Percentiles rank a stretch among this genome's conserved stretches.
phyloP scores from a whole-genome alignment of 345 rosid genomes.

The Salix udensis region DNA sequence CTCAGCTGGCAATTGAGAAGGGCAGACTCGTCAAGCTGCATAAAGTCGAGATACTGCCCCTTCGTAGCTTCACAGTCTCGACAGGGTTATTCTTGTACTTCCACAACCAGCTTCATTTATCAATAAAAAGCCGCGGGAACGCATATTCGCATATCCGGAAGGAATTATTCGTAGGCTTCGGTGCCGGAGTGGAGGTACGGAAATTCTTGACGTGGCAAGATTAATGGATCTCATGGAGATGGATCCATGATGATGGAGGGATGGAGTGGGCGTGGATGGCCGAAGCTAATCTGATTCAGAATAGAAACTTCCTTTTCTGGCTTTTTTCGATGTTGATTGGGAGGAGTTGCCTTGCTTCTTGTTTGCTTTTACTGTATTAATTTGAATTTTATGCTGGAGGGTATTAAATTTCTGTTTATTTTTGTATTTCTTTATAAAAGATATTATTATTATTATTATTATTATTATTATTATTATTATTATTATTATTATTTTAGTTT shows the following conservation, averaged over 20 bases:
- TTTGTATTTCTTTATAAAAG: too few species aligned
- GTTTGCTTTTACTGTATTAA: too few species aligned
- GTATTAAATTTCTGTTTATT: too few species aligned
- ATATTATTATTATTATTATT: too few species aligned
- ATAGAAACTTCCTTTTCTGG: too few species aligned
- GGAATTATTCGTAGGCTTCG: slow-evolving; percentile 24
- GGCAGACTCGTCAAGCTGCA: slow-evolving; percentile 11
- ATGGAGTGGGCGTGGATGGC: slow-evolving; percentile 1
- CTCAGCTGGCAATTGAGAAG: neutral
- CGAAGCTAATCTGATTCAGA: neutral
- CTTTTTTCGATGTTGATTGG: too few species aligned
- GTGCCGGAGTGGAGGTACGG: neutral
- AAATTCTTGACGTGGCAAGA: neutral
- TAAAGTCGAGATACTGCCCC: neutral
- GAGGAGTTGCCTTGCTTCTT: too few species aligned
- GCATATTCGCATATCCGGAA: slow-evolving; percentile 51
- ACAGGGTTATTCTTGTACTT: slow-evolving; percentile 26
- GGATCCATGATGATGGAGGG: neutral
- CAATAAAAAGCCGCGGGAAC: neutral
- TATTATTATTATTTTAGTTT: too few species aligned
- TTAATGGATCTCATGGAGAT: neutral
- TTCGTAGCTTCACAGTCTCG: neutral
- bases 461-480: too few species aligned
- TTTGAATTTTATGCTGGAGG: too few species aligned
- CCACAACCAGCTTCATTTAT: neutral